These are phyloP conservation scores for Begonia loranthoides DNA, from an alignment of 306 rosid genomes.

Conservation along the genomic window DNA sequence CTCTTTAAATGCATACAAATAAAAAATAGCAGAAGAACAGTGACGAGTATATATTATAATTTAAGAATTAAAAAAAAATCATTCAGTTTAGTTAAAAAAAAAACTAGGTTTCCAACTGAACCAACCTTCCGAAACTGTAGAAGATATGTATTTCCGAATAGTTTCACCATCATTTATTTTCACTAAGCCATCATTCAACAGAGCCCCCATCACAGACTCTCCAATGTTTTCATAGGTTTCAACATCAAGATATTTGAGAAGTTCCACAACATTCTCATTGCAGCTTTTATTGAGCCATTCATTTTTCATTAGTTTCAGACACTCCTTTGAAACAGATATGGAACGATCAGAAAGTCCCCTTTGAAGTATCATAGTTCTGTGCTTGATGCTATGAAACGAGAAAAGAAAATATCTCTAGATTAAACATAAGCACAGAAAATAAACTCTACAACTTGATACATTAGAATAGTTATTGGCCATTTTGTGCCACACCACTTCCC, in stretches of 20 bases:
- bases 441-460: background rate
- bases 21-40: too few relatives aligned
- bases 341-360: slow-evolving; percentile 97
- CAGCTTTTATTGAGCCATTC: slow-evolving; percentile 79
- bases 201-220: slow-evolving; percentile 63
- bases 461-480: too few relatives aligned
- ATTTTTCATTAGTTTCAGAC: slow-evolving; percentile 78
- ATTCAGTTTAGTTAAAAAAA: background rate
- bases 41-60: too few relatives aligned
- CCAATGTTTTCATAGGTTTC: slow-evolving; percentile 91
- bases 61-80: too few relatives aligned
- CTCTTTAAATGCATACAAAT: too few relatives aligned
- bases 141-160: slow-evolving; percentile 37
- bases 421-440: background rate
- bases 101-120: slow-evolving; percentile 1
- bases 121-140: slow-evolving; percentile 37
- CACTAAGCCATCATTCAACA: slow-evolving; percentile 52
- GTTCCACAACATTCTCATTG: slow-evolving; percentile 47
- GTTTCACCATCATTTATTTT: slow-evolving; percentile 40
- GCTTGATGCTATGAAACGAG: slow-evolving; percentile 52
- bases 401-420: background rate
- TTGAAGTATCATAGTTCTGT: slow-evolving; percentile 58
- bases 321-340: slow-evolving; percentile 63
- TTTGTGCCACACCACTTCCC: too few relatives aligned
- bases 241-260: slow-evolving; percentile 88